These are phyloP conservation scores for Colletotrichum magnum DNA, from an alignment of 2,329 filamentous ascomycete genomes.

Conservation along the genomic window DNA sequence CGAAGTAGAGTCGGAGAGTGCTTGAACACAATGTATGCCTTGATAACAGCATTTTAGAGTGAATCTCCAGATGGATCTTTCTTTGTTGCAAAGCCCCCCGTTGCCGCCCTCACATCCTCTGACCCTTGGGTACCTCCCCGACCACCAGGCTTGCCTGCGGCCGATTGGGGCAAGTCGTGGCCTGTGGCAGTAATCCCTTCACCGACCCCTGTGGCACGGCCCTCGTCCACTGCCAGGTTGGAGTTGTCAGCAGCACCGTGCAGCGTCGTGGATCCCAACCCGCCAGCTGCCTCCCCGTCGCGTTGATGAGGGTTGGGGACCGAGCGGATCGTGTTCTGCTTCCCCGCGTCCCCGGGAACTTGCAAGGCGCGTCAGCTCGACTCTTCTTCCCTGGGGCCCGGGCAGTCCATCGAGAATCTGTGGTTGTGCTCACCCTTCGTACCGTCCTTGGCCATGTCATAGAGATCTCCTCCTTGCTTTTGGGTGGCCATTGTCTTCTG, in stretches of 20 bases:
- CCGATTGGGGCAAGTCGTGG: slow-evolving; percentile 19
- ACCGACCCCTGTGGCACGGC: slow-evolving; percentile 12
- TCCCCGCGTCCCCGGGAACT: slow-evolving; percentile 24
- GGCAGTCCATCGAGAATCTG: too few species aligned
- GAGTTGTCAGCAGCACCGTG: slow-evolving; percentile 24
- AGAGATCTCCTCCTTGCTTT: slow-evolving; percentile 23
- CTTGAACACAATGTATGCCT: too few species aligned
- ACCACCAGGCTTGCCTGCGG: slow-evolving; percentile 23
- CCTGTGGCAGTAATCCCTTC: slow-evolving; percentile 20
- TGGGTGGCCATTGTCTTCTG: slow-evolving; percentile 3
- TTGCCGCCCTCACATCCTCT: slow-evolving; percentile 1
- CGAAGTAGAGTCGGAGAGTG: too few species aligned
- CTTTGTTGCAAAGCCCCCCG: slow-evolving; percentile 10
- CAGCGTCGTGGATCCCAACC: slow-evolving; percentile 8
- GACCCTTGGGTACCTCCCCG: slow-evolving; percentile 24
- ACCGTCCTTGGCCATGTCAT: slow-evolving; percentile 25
- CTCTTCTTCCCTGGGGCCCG: not conserved
- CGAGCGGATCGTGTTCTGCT: slow-evolving; percentile 21
- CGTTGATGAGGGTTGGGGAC: slow-evolving; percentile 19
- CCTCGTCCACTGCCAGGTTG: not conserved
- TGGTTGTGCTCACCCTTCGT: not conserved
- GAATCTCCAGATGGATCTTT: not conserved
- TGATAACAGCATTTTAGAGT: too few species aligned
- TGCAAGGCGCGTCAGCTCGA: not conserved
- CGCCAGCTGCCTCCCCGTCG: slow-evolving; percentile 5